Evolutionary conservation across 2,329 filamentous ascomycete species (phyloP).

Genomic region (Magnaporthiopsis poae): DNA sequence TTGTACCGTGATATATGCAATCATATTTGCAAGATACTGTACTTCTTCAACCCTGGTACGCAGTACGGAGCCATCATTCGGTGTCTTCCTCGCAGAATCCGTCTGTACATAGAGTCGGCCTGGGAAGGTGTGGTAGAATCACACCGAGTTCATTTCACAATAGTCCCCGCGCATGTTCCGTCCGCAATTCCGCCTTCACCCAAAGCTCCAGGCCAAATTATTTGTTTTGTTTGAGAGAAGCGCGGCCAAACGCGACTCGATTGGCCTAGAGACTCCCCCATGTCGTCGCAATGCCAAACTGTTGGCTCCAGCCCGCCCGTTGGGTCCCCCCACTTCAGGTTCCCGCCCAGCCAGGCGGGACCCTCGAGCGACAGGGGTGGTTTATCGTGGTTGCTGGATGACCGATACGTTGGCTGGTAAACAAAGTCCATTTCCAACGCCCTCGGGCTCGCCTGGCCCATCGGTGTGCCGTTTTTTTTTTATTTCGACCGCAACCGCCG

Average conservation of each 20-base stretch:
- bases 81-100: too few species aligned
- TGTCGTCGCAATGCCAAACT: neutral
- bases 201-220: neutral
- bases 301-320: neutral
- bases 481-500: neutral
- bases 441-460: neutral
- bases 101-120: too few species aligned
- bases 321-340: neutral
- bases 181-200: neutral
- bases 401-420: constrained; percentile 2
- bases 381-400: constrained; percentile 3
- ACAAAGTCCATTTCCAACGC: neutral
- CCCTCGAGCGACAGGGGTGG: neutral
- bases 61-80: too few species aligned
- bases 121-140: too few species aligned
- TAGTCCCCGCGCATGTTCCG: neutral
- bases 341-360: neutral
- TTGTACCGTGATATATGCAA: too few species aligned
- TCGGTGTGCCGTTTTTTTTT: neutral
- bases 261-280: constrained; percentile 1
- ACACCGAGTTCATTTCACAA: too few species aligned
- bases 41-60: too few species aligned
- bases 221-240: constrained; percentile 7
- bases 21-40: too few species aligned
- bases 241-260: neutral